Evolutionary conservation across 2,329 filamentous ascomycete genomes (phyloP).

Genomic region (Alternaria brassicae): DNA sequence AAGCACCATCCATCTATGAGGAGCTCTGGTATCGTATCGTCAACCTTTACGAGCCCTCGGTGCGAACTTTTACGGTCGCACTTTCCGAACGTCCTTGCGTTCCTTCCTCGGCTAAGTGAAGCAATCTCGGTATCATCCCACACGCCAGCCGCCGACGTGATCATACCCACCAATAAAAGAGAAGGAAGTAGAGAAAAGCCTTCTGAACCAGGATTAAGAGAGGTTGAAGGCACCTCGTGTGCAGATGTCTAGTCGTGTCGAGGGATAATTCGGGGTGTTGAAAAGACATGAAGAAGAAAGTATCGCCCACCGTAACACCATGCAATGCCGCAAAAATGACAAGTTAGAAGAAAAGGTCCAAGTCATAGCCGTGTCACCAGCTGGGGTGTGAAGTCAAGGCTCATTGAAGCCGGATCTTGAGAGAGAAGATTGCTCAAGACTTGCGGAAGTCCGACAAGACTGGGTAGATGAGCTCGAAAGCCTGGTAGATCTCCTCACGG

Average conservation of each 20-base stretch:
- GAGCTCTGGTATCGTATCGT: slow-evolving; percentile 42
- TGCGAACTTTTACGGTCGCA: slow-evolving; percentile 43
- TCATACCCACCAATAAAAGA: slow-evolving; percentile 36
- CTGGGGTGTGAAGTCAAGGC: slow-evolving; percentile 12
- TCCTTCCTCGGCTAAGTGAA: slow-evolving; percentile 14
- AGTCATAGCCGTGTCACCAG: slow-evolving; percentile 13
- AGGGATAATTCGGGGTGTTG: slow-evolving; percentile 39
- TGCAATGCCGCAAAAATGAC: slow-evolving; percentile 50
- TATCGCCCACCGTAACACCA: slow-evolving; percentile 44
- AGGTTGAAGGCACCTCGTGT: slow-evolving; percentile 34
- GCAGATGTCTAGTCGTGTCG: slow-evolving; percentile 44
- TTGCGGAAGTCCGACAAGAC: slow-evolving; percentile 66
- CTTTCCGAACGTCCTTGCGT: slow-evolving; percentile 19
- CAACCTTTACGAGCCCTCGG: slow-evolving; percentile 36
- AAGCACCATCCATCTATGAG: slow-evolving; percentile 30
- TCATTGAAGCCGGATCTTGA: slow-evolving; percentile 5
- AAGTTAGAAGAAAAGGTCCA: slow-evolving; percentile 24
- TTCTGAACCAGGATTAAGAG: slow-evolving; percentile 40
- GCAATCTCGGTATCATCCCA: slow-evolving; percentile 36
- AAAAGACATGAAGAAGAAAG: slow-evolving; percentile 28
- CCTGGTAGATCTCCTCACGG: slow-evolving; percentile 81
- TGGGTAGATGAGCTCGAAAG: slow-evolving; percentile 48
- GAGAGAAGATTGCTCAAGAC: slow-evolving; percentile 53
- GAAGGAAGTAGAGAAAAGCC: slow-evolving; percentile 31
- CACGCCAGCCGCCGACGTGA: slow-evolving; percentile 26